Base-by-base conservation (phyloP, 495 filamentous ascomycete species). In the Friedmanniomyces simplex region DNA sequence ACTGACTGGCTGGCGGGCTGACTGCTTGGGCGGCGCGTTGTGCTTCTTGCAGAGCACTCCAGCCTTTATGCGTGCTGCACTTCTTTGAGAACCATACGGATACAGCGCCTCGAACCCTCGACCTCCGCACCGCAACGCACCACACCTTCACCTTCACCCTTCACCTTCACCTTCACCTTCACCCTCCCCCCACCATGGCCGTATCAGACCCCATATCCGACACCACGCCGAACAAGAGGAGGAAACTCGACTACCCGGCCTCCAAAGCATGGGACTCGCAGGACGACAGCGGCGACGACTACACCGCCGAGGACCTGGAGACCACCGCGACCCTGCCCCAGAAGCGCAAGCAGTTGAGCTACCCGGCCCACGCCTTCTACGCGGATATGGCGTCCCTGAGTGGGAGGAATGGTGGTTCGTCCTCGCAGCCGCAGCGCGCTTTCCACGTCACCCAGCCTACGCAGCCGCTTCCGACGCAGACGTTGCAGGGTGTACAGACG, bases 241-340 rank as follows among this genome's bases (percentile, higher is more conserved):
- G 54, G 47, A 51, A 49, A 37, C 28, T 54, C 10, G 43, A 53
- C 22, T 13, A 43, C 37, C 36, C 41, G 0, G 21, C 7, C 1
- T n/a, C 26, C 20, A 59, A 46, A 30, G 24, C 30, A 5, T 73
- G 68, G 42, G 65, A 73, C 57, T 76, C 74, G 37, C 67, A 75
- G 39, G 70, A 75, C 50, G 79, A 82, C 57, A 76, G 73, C 55
- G 79, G 73, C 22, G 80, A 82, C 50, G 80, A 82, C 13, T 67
- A 79, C 0, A 74, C 79, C 43, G 71, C 71, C 24, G 76, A 74
- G 18, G 56, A 64, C 48, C 77, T 78, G 65, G 76, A 82, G 54
- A 84, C 82, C 12, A 68, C 81, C 36, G 77, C 79, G 60, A 86
- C 84, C 18, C 54, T 87, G 34, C 84, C 79, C 3, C 56, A 59